Base-by-base conservation (phyloP, 306 rosid species). In the Begonia masoniana region DNA sequence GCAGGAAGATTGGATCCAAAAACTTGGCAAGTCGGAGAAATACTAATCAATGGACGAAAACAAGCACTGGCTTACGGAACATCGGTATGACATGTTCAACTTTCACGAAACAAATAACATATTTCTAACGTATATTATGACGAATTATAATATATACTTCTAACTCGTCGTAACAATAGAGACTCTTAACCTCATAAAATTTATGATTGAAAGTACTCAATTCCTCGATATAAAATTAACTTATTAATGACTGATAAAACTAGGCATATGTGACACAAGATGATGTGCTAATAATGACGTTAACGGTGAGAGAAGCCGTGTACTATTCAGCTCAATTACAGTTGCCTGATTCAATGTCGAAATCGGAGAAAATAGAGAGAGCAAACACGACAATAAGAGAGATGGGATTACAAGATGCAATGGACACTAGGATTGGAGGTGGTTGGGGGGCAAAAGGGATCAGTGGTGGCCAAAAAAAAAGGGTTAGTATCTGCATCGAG, bases 401-500 rank as follows among this genome's bases (percentile, higher is more conserved):
- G 70, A 85, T 82, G 91, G 91, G 95, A 5, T 62, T 82, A 39
- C 78, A 74, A 43, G 78, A 76, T 3, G 78, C 75, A 7, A 58
- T 71, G 13, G 17, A 79, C 82, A 82, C 91, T 0, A 75, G 81
- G 46, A 73, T 85, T 31, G 95, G 87, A 71, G 78, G 82, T 3
- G 78, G 82, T 3, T 68, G 76, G 66, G 75, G 79, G 9, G 73
- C 50, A 1, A 76, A 78, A 63, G 95, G 91, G 4, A 47, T 77
- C 5, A 82, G 91, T 51, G 84, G 91, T 3, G 95, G 91, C 0
- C 76, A 85, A 50, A 85, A 70, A 71, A 77, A 82, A 55, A 70
- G 95, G 57, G 77, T 82, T 7, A 76, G 87, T 62, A 79, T 85
- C 47, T 85, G 91, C 65, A 76, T 79, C 14, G 91, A 85, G 74